Evolutionary conservation across 768 basidiomycete species (phyloP), one percentile per base, ranked within the genome.

Genomic region (Psilocybe cyanescens): DNA sequence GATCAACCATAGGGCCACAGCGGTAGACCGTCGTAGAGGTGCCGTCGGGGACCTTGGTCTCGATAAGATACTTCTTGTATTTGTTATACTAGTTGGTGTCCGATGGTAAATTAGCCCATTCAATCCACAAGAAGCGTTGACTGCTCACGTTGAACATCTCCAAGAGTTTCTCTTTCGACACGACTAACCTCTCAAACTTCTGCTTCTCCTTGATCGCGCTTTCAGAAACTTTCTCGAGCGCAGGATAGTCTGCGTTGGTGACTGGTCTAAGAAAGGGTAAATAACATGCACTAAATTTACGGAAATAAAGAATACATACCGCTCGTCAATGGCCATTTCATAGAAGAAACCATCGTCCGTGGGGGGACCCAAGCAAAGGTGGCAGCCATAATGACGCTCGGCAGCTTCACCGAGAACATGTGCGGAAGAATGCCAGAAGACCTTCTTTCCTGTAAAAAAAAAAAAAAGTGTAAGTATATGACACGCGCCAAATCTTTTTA

Each of bases 341-440:
- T 99, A 99, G 82, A 97, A 99, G 85, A 99, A 99, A 19, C 97
- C 97, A 6, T 98, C 95, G 30, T 97, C 94, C 2, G 95, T 95
- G 24, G 97, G 97, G 14, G 97, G 97, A 3, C 97, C 97, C 63
- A 97, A 88, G 70, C 96, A 97, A 12, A 99, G 83, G 79, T 97
- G 95, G 74, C 95, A 97, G 44, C 96, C 97, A 73, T 98, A 97
- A 73, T 97, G 95, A 56, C 92, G 86, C 76, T 99, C 97, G 45
- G 95, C 87, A 57, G 97, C 92, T 77, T 99, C 97, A 48, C 97
- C 97, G 16, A 99, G 84, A 59, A 99, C 95, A 76, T 99, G 97
- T 0, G 97, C 97, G 28, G 96, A 98, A 16, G 97, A 99, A 74
- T 99, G 97, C 97, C 97, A 99, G 81, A 99, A 99, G 7, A 99